A percentile compares a stretch with the other conserved stretches of the same genome.
These are phyloP conservation scores for Iris pallida DNA, from an alignment of 116 monocot genomes.

Conservation along the genomic window DNA sequence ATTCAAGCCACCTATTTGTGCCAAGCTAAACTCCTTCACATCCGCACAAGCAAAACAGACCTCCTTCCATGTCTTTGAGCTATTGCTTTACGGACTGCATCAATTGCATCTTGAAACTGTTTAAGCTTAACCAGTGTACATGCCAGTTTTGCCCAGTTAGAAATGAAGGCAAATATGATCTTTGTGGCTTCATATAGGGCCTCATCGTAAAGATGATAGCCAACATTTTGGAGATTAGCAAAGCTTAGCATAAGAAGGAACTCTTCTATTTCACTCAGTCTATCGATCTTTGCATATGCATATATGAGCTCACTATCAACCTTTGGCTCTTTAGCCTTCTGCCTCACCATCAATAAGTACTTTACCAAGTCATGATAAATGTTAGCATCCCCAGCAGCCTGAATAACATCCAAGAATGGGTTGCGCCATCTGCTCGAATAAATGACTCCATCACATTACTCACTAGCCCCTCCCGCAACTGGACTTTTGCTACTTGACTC, in stretches of 20 bases:
- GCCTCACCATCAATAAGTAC: constrained; percentile 94
- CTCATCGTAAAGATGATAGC: constrained; percentile 84
- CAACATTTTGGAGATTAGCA: constrained; percentile 96
- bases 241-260: constrained; percentile 98
- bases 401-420: constrained; percentile 92
- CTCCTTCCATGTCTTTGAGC: constrained; percentile 91
- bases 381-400: constrained; percentile 81
- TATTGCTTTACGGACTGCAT: constrained; percentile 94
- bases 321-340: constrained; percentile 82
- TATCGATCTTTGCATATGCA: constrained; percentile 95
- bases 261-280: constrained; percentile 91
- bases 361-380: constrained; percentile 91
- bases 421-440: constrained; percentile 93
- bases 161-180: constrained; percentile 95
- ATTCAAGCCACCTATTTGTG: constrained; percentile 93
- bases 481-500: constrained; percentile 95
- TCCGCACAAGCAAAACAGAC: constrained; percentile 93
- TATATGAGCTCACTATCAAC: constrained; percentile 95
- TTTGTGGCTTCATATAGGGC: constrained; percentile 93
- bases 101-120: constrained; percentile 92
- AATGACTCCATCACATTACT: constrained; percentile 96
- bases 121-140: constrained; percentile 75
- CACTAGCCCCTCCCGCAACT: constrained; percentile 85
- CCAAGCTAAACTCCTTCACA: constrained; percentile 93
- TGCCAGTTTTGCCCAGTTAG: constrained; percentile 95